phyloP scores from a whole-genome alignment of 805 yeast genomes.

The Saccharomycopsis synnaedendra region DNA sequence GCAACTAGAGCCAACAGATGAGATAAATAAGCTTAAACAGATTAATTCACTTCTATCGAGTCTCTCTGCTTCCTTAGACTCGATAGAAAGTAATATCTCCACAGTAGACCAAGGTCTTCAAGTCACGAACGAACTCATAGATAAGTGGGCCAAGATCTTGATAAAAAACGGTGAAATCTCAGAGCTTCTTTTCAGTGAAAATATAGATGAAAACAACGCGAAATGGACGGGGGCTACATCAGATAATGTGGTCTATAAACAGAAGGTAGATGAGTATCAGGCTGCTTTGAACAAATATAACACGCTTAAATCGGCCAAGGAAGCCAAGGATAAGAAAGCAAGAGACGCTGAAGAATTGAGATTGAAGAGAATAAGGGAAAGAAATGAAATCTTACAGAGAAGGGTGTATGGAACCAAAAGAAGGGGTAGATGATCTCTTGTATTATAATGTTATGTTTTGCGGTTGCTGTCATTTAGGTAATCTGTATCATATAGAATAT shows the following conservation, averaged over 20 bases:
- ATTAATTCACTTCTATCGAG: slow-evolving; percentile 3
- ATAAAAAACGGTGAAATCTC: slow-evolving; percentile 14
- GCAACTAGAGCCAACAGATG: neutral
- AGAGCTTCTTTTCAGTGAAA: slow-evolving; percentile 6
- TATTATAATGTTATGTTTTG: too few species aligned
- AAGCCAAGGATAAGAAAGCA: slow-evolving; percentile 3
- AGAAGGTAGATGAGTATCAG: slow-evolving; percentile 6
- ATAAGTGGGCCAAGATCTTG: slow-evolving; percentile 15
- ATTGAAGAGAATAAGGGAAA: slow-evolving; percentile 2
- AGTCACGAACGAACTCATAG: slow-evolving; percentile 13
- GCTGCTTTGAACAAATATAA: slow-evolving; percentile 7
- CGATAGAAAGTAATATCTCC: neutral
- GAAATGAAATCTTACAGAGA: slow-evolving; percentile 12
- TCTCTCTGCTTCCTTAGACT: slow-evolving; percentile 1
- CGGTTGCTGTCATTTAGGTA: too few species aligned
- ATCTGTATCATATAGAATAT: too few species aligned
- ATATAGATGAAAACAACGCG: neutral
- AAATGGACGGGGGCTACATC: slow-evolving; percentile 15
- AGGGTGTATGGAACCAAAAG: slow-evolving; percentile 14
- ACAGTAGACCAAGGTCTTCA: slow-evolving; percentile 10
- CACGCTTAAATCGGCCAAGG: slow-evolving; percentile 6
- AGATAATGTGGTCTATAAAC: slow-evolving; percentile 4
- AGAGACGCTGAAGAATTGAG: slow-evolving; percentile 6
- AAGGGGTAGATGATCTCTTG: neutral
- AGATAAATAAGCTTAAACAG: slow-evolving; percentile 5